These are phyloP conservation scores for Cronartium ribicola DNA, from an alignment of 1,284 basidiomycete genomes.

Conservation along the genomic window DNA sequence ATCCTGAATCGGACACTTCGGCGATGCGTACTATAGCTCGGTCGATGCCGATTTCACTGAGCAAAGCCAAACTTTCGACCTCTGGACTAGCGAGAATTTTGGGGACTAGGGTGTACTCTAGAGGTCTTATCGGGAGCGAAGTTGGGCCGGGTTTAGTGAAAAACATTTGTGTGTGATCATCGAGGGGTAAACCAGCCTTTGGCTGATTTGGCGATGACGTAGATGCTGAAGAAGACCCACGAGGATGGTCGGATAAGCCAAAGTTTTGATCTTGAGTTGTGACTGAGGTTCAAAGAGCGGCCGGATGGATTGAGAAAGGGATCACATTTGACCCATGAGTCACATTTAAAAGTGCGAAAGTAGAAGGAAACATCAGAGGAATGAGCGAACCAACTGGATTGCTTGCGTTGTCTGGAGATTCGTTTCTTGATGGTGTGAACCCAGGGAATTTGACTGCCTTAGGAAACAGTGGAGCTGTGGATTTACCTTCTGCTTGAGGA, in stretches of 20 bases:
- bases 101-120: slow-evolving; percentile 14
- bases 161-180: not conserved
- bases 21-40: slow-evolving; percentile 16
- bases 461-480: too few relatives aligned
- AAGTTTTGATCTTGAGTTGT: too few relatives aligned
- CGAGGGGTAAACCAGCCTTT: not conserved
- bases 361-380: too few relatives aligned
- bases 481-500: not conserved
- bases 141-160: slow-evolving; percentile 12
- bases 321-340: not conserved
- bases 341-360: too few relatives aligned
- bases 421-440: too few relatives aligned
- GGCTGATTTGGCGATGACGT: not conserved
- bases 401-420: too few relatives aligned
- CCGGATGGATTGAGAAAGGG: not conserved
- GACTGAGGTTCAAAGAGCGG: not conserved
- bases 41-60: not conserved
- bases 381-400: too few relatives aligned
- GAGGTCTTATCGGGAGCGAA: slow-evolving; percentile 13
- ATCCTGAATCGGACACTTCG: slow-evolving; percentile 21
- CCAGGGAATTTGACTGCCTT: too few relatives aligned
- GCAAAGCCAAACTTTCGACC: slow-evolving; percentile 1
- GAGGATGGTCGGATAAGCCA: too few relatives aligned
- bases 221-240: too few relatives aligned
- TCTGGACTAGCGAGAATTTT: slow-evolving; percentile 17